Evolutionary conservation across 2,329 filamentous ascomycete species (phyloP), one percentile per base, ranked within the genome.

Genomic region (Botrytis tulipae): DNA sequence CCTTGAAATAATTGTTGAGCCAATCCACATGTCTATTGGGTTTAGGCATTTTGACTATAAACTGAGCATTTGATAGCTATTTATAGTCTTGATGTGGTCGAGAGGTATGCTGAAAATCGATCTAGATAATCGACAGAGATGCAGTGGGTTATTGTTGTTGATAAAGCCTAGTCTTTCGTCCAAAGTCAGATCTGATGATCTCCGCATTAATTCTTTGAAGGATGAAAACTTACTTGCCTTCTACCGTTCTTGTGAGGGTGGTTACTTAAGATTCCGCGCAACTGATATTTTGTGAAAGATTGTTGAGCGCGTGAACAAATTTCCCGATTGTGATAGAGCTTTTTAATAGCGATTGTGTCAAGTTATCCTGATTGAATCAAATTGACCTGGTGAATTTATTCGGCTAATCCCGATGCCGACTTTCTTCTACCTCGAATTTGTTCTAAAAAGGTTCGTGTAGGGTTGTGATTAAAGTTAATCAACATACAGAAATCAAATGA

Each of bases 1-100:
- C 3, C 0, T 68, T 37, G 18, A 29, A 68, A 32, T 68, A 68
- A 5, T 68, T 32, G 18, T 68, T 16, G 35, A 57, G 66, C 66
- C 66, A 68, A 1, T 32, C n/a, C 22, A 16, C 32, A 18, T 68
- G 48, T 22, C 9, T 42, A 18, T 57, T 4, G 3, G n/a, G 8
- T 12, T 68, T 68, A n/a, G 66, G 48, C 66, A 68, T 68, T 32
- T 57, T 68, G 35, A 32, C 35, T 57, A n/a, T 25, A 42, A 20
- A 0, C 3, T 57, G 1, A 68, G 14, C 48, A 32, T n/a, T 57
- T 42, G 54, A 18, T 57, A 37, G 35, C 37, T 57, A 18, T 32
- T 57, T 35, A 25, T 25, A 14, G 22, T 20, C 6, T 1, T 22
- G 6, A 9, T 57, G 4, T 20, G 18, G 20, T 57, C 10, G 14